A percentile compares a stretch with the other conserved stretches of the same genome.
Evolutionary conservation across 768 basidiomycete genomes (phyloP).

Genomic region (Pholiota microspora): DNA sequence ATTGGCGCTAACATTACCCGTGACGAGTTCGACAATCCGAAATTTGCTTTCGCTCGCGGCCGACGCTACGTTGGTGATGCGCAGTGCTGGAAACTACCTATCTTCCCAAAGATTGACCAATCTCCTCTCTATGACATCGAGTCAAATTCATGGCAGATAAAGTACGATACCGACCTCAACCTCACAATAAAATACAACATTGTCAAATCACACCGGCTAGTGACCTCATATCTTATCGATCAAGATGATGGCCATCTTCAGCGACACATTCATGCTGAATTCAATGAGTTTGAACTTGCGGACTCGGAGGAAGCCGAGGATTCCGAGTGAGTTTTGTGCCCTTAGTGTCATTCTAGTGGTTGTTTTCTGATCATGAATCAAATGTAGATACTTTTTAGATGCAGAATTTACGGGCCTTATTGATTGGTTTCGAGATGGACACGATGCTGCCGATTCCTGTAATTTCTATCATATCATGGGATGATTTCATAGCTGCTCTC

Average conservation of each 20-base stretch:
- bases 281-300: too few species aligned
- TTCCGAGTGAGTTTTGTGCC: too few species aligned
- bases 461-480: too few species aligned
- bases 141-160: constrained; percentile 6
- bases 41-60: constrained; percentile 17
- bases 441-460: too few species aligned
- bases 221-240: not conserved
- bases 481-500: too few species aligned
- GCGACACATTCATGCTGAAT: not conserved
- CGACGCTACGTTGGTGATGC: constrained; percentile 31
- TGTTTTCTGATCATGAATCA: too few species aligned
- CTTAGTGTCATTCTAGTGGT: too few species aligned
- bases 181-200: not conserved
- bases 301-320: too few species aligned
- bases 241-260: not conserved
- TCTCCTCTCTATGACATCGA: constrained; percentile 2
- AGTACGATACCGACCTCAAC: not conserved
- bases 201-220: not conserved
- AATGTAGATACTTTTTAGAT: too few species aligned
- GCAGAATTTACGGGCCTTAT: too few species aligned
- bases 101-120: constrained; percentile 14
- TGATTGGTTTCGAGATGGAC: too few species aligned
- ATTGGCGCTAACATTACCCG: constrained; percentile 3
- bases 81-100: constrained; percentile 27
- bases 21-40: constrained; percentile 10